phyloP scores from a whole-genome alignment of 495 filamentous ascomycete species.

The Lophiotrema nucula region DNA sequence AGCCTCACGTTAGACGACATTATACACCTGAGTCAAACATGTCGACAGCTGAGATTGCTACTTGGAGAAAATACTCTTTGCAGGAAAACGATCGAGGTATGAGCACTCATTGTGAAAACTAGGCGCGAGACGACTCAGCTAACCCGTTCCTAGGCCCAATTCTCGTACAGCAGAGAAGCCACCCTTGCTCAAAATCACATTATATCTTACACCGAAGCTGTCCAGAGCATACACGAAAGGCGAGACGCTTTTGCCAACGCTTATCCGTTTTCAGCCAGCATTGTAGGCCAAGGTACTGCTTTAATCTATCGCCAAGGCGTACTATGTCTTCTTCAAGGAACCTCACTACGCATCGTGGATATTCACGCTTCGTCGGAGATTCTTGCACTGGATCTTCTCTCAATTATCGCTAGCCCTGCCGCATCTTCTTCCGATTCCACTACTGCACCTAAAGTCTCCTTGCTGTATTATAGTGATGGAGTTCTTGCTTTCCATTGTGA shows the following conservation, averaged over 20 bases:
- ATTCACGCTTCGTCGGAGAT: constrained; percentile 46
- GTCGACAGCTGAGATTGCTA: constrained; percentile 53
- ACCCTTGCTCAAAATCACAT: constrained; percentile 47
- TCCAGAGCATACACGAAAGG: constrained; percentile 60
- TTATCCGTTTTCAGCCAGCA: constrained; percentile 58
- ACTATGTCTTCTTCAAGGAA: constrained; percentile 58
- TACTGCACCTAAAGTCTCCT: constrained; percentile 49
- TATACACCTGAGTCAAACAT: constrained; percentile 50
- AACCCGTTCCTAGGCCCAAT: constrained; percentile 59
- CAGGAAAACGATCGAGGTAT: constrained; percentile 59
- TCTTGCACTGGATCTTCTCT: constrained; percentile 54
- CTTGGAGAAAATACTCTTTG: constrained; percentile 63
- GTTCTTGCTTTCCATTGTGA: constrained; percentile 57
- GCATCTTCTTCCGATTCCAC: constrained; percentile 37
- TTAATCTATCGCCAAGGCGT: constrained; percentile 65
- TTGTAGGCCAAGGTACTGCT: constrained; percentile 58
- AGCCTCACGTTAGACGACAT: constrained; percentile 53
- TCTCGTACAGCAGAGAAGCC: constrained; percentile 59
- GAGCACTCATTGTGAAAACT: no score
- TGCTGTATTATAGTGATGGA: constrained; percentile 61
- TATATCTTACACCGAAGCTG: constrained; percentile 53
- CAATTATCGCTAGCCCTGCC: constrained; percentile 55
- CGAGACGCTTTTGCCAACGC: constrained; percentile 62
- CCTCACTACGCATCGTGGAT: constrained; percentile 63
- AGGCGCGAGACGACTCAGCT: no score